phyloP scores from a whole-genome alignment of 495 filamentous ascomycete species.

The Letharia columbiana region DNA sequence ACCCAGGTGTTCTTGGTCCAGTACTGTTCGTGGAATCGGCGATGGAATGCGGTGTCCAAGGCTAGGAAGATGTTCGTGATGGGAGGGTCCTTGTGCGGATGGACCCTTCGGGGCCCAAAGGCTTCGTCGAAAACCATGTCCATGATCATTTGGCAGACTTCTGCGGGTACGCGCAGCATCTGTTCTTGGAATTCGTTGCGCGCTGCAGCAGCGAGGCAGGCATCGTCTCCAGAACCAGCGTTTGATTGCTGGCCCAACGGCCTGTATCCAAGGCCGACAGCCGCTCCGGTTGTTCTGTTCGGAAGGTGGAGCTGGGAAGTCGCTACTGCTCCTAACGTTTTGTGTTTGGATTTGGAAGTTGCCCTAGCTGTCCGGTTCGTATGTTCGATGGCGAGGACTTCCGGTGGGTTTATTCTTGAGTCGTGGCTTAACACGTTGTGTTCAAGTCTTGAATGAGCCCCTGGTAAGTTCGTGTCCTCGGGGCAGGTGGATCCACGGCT shows the following conservation, averaged over 20 bases:
- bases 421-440: neutral
- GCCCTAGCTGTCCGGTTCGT: neutral
- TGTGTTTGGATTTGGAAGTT: neutral
- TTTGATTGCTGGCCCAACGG: neutral
- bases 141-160: conserved; percentile 17
- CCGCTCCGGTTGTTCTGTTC: neutral
- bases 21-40: conserved; percentile 1
- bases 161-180: conserved; percentile 1
- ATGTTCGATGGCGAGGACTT: neutral
- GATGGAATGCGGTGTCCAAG: conserved; percentile 2
- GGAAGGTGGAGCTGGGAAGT: neutral
- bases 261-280: neutral
- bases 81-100: conserved; percentile 7
- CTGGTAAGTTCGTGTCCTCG: neutral
- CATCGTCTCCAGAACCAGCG: neutral
- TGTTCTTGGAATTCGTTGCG: neutral
- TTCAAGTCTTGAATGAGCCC: neutral
- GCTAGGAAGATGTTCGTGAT: conserved; percentile 9
- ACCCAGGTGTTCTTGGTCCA: conserved; percentile 17
- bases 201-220: neutral
- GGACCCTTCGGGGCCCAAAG: conserved; percentile 12
- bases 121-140: conserved; percentile 12
- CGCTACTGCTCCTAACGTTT: neutral
- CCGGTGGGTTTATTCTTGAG: neutral
- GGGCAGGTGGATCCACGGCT: neutral